Evolutionary conservation across 345 rosid genomes (phyloP).

Genomic region (Brassica nigra): DNA sequence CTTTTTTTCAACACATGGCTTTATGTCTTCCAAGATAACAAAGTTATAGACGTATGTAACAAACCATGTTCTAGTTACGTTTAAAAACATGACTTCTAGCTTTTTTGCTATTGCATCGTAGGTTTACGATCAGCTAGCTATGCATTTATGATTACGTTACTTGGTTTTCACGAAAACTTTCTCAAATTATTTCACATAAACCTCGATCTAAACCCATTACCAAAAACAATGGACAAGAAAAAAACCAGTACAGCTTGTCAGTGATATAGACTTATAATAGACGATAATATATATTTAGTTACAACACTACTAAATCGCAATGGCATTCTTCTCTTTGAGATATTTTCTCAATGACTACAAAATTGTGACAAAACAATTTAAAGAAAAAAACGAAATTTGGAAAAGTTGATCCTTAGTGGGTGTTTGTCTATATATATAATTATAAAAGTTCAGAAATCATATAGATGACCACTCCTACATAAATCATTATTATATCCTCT

Average conservation of each 20-base stretch:
- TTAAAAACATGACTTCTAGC: not conserved
- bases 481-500: not conserved
- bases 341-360: not conserved
- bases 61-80: not conserved
- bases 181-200: not conserved
- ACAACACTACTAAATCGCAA: not conserved
- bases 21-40: not conserved
- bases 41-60: not conserved
- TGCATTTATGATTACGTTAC: not conserved
- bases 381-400: not conserved
- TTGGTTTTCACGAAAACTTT: not conserved
- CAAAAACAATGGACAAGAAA: not conserved
- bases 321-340: not conserved
- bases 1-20: not conserved
- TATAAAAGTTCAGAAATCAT: conserved; percentile 3
- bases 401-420: conserved; percentile 8
- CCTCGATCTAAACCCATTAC: not conserved
- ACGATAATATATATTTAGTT: not conserved
- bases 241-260: not conserved
- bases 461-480: conserved; percentile 18
- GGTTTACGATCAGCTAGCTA: not conserved
- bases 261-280: not conserved
- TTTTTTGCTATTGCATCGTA: not conserved
- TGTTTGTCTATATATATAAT: not conserved
- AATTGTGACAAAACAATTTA: not conserved